Base-by-base conservation (phyloP, 805 yeast species). In the Saturnispora ahearnii region DNA sequence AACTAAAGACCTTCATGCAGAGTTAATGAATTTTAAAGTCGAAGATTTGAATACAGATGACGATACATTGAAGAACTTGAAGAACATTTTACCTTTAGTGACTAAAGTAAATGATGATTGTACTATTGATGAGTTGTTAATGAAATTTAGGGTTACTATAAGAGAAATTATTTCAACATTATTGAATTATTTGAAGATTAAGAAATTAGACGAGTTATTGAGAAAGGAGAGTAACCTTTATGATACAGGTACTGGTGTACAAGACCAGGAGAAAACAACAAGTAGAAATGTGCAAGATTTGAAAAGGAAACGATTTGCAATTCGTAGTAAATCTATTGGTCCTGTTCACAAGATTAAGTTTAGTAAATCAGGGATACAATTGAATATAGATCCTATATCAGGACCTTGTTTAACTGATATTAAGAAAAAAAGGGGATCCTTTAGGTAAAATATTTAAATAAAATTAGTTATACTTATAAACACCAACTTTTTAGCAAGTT, bases 91-190 rank as follows among this genome's bases (percentile, higher is more conserved):
- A 36, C 55, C 55, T 0, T 34, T 47, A 13, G 42, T 82, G 22
- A 78, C 87, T 0, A 64, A 65, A 15, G 69, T 85, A 29, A 68
- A 73, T 28, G 72, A 84, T 58, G 52, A 64, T 1, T 59, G 60
- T 5, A 79, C 84, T 59, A 57, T 53, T 3, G 60, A 66, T 5
- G 93, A 86, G 59, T 55, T 82, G 52, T 62, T 64, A 15, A 53
- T 59, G 24, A 86, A 85, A 60, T 70, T 76, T 31, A 64, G 63
- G 12, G 61, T 78, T 34, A 82, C 90, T 1, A 61, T 77, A 2
- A 61, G 63, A 12, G 84, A 79, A 52, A 64, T 78, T 34, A 57
- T 62, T 24, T 62, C 67, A 37, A 61, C 73, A 41, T 53, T 74
- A 7, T 40, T 53, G 22, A 73, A 71, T 50, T 70, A 66, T 52